Base-by-base conservation (phyloP, 1,139 yeast genomes). In the Zygoascus hellenicus region DNA sequence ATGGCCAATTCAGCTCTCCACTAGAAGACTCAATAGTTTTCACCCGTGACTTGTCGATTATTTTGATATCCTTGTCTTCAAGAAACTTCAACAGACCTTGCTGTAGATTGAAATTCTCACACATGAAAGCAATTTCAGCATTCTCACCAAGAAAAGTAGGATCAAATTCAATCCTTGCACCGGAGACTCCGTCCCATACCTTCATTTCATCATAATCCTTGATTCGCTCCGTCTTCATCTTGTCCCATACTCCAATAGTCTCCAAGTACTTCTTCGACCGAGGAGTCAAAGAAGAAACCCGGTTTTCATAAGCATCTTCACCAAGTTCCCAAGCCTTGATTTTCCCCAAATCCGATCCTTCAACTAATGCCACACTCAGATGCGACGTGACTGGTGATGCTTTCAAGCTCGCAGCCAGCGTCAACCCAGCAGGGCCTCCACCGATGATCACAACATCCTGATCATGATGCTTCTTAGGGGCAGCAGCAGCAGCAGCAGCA, bases 351-450 rank as follows among this genome's bases (percentile, higher is more conserved):
- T 76, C 75, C 35, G 79, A 75, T 1, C 84, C 90, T 65, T 92
- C 98, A 13, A 92, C 72, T 46, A 92, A 69, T 0, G 83, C 77
- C 43, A 94, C 77, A 46, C 75, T 72, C 42, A 88, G 72, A 48
- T 78, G 72, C 26, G 68, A 70, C 3, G 95, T 77, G 34, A 72
- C 65, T 9, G 83, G 80, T 1, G 90, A 81, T 56, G 76, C 74
- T 62, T 85, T 75, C 62, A 83, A 62, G 0, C 95, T 95, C 0
- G 96, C 76, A 2, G 94, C 81, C 35, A 92, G 70, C 1, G 97
- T 83, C 48, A 92, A 69, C 0, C 99, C 99, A 0, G 98, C 97
- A 1, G 97, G 96, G 0, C 99, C 99, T 5, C 96, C 98, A 22
- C 99, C 99, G 42, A 94, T 85, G 49, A 92, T 84, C 10, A 87